A percentile compares a stretch with the other conserved stretches of the same genome.
phyloP scores from a whole-genome alignment of 176 grass and related monocot species.

The Guadua angustifolia region DNA sequence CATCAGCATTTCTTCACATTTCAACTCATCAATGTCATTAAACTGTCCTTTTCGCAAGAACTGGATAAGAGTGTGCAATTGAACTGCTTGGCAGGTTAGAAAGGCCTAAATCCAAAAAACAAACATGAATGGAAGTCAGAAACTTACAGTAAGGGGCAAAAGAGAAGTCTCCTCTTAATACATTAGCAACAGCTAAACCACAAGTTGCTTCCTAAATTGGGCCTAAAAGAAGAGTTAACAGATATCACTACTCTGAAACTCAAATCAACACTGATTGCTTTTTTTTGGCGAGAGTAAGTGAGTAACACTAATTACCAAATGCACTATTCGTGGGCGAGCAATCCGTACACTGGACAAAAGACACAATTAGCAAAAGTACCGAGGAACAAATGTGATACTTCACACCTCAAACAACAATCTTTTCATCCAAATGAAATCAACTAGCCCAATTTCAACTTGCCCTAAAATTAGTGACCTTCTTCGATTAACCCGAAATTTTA shows the following conservation, averaged over 20 bases:
- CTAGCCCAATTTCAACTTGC: not conserved
- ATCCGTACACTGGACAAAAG: not conserved
- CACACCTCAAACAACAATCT: not conserved
- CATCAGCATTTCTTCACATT: not conserved
- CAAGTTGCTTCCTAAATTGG: not conserved
- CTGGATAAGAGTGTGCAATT: not conserved
- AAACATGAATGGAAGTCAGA: not conserved
- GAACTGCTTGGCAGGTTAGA: not conserved
- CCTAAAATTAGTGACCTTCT: not conserved
- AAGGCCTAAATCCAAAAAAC: not conserved
- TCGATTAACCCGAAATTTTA: not conserved
- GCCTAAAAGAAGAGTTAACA: not conserved
- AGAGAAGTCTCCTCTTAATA: not conserved
- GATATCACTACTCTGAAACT: not conserved
- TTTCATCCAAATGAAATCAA: not conserved
- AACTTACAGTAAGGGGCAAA: not conserved
- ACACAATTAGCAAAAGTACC: not conserved
- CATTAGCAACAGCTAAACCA: not conserved
- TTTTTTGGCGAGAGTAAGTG: not conserved
- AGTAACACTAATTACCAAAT: not conserved
- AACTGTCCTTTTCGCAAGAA: not conserved
- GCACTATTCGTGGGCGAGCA: not conserved
- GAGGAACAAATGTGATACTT: not conserved
- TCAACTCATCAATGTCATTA: not conserved
- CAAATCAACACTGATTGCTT: not conserved